Percentiles rank a stretch among this genome's conserved stretches.
phyloP scores from a whole-genome alignment of 257 asterid species.

The Thymus mandschuricus region DNA sequence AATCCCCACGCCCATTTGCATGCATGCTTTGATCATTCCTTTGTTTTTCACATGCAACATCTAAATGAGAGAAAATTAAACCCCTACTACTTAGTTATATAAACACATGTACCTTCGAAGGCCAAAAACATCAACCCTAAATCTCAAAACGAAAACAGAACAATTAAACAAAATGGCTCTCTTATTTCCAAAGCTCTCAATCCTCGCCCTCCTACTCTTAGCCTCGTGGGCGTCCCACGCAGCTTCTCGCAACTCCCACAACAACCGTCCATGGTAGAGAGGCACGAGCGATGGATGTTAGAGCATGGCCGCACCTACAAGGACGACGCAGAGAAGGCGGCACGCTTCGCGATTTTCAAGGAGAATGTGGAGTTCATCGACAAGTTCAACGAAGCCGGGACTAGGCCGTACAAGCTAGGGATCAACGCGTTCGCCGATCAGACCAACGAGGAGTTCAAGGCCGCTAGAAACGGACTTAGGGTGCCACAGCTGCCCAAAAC shows the following conservation, averaged over 20 bases:
- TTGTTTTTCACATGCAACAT: background rate
- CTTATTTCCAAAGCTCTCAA: background rate
- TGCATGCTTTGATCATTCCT: background rate
- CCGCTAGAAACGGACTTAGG: constrained; percentile 37
- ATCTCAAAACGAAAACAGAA: background rate
- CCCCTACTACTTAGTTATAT: background rate
- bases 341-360: constrained; percentile 39
- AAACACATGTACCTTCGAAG: constrained; percentile 15
- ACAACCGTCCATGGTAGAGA: constrained; percentile 22
- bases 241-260: constrained; percentile 23
- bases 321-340: constrained; percentile 42
- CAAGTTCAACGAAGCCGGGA: constrained; percentile 31
- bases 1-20: constrained; percentile 31
- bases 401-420: constrained; percentile 37
- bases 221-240: constrained; percentile 19
- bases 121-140: background rate
- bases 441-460: constrained; percentile 44
- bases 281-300: constrained; percentile 42
- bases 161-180: background rate
- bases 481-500: background rate
- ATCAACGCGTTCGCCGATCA: constrained; percentile 49
- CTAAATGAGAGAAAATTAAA: too few relatives aligned
- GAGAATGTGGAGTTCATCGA: constrained; percentile 41
- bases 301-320: constrained; percentile 37
- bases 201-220: constrained; percentile 24